Base-by-base conservation (phyloP, 768 basidiomycete species). In the Suillus cothurnatus region DNA sequence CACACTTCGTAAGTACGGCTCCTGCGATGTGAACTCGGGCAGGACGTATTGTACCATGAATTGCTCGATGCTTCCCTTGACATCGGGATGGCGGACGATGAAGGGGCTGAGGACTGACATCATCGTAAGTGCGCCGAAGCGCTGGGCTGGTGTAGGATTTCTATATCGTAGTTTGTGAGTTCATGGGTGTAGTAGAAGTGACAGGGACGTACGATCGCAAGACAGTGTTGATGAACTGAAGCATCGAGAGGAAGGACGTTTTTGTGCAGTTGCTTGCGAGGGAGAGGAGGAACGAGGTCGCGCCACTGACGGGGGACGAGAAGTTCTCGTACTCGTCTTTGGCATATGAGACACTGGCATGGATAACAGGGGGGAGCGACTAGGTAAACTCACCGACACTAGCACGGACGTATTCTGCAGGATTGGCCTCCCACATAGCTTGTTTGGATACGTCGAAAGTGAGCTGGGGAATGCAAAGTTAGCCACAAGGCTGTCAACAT, bases 51-150 rank as follows among this genome's bases (percentile, higher is more conserved):
- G 85, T 39, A 89, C 64, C 70, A 94, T 79, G 76, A 96, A 94
- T 31, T 85, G 81, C 74, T 94, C 92, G 85, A 96, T 89, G 67
- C 84, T 87, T 62, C 79, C 79, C 70, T 87, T 89, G 66, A 94
- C 90, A 39, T 92, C 88, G 11, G 93, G 92, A 72, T 94, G 93
- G 61, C 87, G 86, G 87, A 94, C 90, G 70, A 95, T 90, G 79
- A 90, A 89, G 0, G 87, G 86, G 0, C 88, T 89, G 4, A 96
- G 49, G 23, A 26, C 49, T 15, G 49, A 50, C 49, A 50, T 50
- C 49, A 50, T 50, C 6, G 49, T 50, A 43, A 97, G 81, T 2
- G 92, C 95, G 55, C 94, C 95, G 70, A 91, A 96, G 55, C 88
- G 86, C 68, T 95, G 89, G 28, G 85, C 78, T 6, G 91, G 75